Conservation (phyloP, 306 rosid genomes). For the Quercus bicolor region DNA sequence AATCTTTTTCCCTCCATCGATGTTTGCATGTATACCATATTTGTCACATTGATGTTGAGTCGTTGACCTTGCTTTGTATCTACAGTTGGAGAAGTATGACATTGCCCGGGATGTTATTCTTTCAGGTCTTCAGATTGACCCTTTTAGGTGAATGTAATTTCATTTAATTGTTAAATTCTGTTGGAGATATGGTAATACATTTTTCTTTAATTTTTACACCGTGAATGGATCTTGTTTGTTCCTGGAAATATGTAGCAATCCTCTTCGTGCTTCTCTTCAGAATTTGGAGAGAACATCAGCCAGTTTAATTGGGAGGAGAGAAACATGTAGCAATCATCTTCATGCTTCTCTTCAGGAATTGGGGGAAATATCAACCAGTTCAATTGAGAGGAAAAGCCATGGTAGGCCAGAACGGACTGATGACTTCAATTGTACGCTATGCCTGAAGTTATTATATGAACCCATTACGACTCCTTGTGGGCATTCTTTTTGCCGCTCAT, state of each 20-base stretch:
- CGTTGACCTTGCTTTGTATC: conserved; percentile 21
- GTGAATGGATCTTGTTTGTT: conserved; percentile 18
- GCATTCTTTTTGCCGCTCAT: conserved; percentile 93
- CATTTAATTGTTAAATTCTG: not conserved
- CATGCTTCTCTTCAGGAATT: conserved; percentile 57
- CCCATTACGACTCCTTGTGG: conserved; percentile 99
- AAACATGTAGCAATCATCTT: conserved; percentile 62
- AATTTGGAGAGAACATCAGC: conserved; percentile 54
- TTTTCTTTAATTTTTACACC: not conserved
- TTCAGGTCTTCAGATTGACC: conserved; percentile 87
- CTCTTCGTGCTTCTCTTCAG: conserved; percentile 66
- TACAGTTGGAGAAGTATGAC: conserved; percentile 87
- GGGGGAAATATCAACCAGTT: conserved; percentile 46
- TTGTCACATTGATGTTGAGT: not conserved
- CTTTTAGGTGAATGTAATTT: conserved; percentile 58
- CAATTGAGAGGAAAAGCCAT: conserved; percentile 35
- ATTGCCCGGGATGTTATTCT: conserved; percentile 80
- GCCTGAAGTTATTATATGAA: conserved; percentile 79
- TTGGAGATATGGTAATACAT: not conserved
- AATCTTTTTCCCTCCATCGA: conserved; percentile 1
- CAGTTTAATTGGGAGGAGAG: conserved; percentile 29
- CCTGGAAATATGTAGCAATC: conserved; percentile 55
- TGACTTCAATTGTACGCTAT: conserved; percentile 89
- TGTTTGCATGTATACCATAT: not conserved
- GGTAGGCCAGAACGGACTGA: conserved; percentile 67